phyloP scores from a whole-genome alignment of 768 basidiomycete genomes.

The Candolleomyces aberdarensis region DNA sequence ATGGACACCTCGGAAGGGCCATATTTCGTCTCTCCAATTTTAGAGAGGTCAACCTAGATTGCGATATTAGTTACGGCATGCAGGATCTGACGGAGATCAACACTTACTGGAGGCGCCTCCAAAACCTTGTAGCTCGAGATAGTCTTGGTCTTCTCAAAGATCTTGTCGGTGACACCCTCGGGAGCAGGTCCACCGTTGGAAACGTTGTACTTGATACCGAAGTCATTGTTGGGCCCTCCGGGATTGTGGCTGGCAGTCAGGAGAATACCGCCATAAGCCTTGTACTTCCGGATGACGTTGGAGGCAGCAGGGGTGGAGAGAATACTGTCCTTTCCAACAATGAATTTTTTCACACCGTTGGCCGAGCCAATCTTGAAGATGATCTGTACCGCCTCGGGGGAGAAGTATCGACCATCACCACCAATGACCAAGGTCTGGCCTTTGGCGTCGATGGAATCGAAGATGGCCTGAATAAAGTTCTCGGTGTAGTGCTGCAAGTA shows the following conservation, averaged over 20 bases:
- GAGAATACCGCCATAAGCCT: slow-evolving; percentile 95
- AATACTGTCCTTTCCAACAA: slow-evolving; percentile 88
- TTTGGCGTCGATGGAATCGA: slow-evolving; percentile 80
- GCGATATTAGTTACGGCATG: slow-evolving; percentile 3
- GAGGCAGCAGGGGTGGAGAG: slow-evolving; percentile 97
- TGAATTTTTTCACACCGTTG: slow-evolving; percentile 88
- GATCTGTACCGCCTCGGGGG: slow-evolving; percentile 80
- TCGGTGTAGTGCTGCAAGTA: slow-evolving; percentile 87
- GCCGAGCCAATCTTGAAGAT: slow-evolving; percentile 94
- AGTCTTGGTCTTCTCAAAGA: slow-evolving; percentile 87
- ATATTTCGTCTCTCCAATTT: slow-evolving; percentile 73
- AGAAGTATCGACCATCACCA: slow-evolving; percentile 95
- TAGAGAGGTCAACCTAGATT: slow-evolving; percentile 74
- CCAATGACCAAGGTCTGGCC: slow-evolving; percentile 90
- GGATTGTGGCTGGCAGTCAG: slow-evolving; percentile 98
- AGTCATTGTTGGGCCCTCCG: slow-evolving; percentile 96
- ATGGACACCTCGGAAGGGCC: slow-evolving; percentile 85
- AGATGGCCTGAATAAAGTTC: slow-evolving; percentile 95
- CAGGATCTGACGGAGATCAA: not conserved
- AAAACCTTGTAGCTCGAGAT: slow-evolving; percentile 84
- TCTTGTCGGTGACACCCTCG: slow-evolving; percentile 93
- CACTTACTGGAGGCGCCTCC: slow-evolving; percentile 68
- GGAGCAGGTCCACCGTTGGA: slow-evolving; percentile 97
- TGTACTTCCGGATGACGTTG: slow-evolving; percentile 93
- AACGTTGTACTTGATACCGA: slow-evolving; percentile 99